phyloP scores from a whole-genome alignment of 148 eudicot species.

The Nyssa sinensis region DNA sequence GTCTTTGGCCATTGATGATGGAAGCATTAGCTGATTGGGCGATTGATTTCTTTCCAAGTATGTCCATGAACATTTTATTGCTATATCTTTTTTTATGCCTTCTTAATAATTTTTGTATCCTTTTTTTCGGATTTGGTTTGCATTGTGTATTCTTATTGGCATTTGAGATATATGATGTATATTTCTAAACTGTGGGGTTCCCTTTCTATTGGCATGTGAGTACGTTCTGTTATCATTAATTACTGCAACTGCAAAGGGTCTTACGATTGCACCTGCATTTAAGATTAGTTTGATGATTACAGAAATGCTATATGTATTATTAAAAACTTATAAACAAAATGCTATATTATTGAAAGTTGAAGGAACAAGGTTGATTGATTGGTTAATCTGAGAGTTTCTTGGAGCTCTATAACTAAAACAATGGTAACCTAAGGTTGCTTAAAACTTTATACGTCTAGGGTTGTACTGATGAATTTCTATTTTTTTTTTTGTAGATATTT shows the following conservation, averaged over 20 bases:
- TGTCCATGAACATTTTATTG: conserved; percentile 17
- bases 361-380: background rate
- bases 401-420: background rate
- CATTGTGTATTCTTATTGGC: too few relatives aligned
- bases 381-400: background rate
- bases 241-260: background rate
- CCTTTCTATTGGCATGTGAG: too few relatives aligned
- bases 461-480: too few relatives aligned
- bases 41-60: conserved; percentile 97
- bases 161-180: too few relatives aligned
- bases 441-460: too few relatives aligned
- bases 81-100: background rate
- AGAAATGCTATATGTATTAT: too few relatives aligned
- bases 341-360: background rate
- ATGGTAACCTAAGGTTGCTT: too few relatives aligned
- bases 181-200: too few relatives aligned
- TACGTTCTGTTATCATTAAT: too few relatives aligned
- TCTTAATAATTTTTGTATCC: background rate
- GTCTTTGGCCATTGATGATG: conserved; percentile 95
- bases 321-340: too few relatives aligned
- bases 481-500: conserved; percentile 57
- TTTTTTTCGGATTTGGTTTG: background rate
- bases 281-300: background rate
- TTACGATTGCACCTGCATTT: background rate
- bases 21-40: conserved; percentile 99